Evolutionary conservation across 352 stramenopile species (phyloP), one percentile per base, ranked within the genome.

Genomic region (Globisporangium paddicum): DNA sequence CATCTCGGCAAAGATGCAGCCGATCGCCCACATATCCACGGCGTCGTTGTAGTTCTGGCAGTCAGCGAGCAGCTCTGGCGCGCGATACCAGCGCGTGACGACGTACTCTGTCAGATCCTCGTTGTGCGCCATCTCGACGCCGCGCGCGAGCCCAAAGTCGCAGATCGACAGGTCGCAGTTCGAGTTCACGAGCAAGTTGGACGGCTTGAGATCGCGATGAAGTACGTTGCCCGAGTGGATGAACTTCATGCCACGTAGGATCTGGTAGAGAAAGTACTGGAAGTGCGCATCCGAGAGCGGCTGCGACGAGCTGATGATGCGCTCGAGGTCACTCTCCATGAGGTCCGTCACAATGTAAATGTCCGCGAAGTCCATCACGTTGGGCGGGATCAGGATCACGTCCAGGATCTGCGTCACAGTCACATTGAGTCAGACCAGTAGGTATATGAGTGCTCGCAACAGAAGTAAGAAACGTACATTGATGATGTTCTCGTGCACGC

Each of bases 1-100:
- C 65, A 99, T 95, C 73, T 99, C 98, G 28, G 95, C 98, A 69
- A 99, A 99, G 72, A 99, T 99, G 72, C 98, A 99, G 8, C 97
- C 98, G 26, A 99, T 87, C 50, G 86, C 89, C 95, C 95, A 98
- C 49, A 98, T 89, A 70, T 98, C 96, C 48, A 99, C 92, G 23
- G 92, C 84, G 56, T 98, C 95, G 38, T 93, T 96, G 77, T 99
- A 99, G 67, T 98, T 92, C 59, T 96, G 95, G 71, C 90, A 98
- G 41, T 96, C 89, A 14, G 79, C 72, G 19, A 95, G 69, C 26
- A 96, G 71, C 64, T 96, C 86, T 1, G 86, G 86, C 13, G 86
- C 86, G 32, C 89, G 82, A 66, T 97, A 97, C 89, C 89, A 97
- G 2, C 87, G 67, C 44, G 88, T 96, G 5, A 97, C 89, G n/a